phyloP scores from a whole-genome alignment of 331 rosid genomes.

The Quercus lobata region DNA sequence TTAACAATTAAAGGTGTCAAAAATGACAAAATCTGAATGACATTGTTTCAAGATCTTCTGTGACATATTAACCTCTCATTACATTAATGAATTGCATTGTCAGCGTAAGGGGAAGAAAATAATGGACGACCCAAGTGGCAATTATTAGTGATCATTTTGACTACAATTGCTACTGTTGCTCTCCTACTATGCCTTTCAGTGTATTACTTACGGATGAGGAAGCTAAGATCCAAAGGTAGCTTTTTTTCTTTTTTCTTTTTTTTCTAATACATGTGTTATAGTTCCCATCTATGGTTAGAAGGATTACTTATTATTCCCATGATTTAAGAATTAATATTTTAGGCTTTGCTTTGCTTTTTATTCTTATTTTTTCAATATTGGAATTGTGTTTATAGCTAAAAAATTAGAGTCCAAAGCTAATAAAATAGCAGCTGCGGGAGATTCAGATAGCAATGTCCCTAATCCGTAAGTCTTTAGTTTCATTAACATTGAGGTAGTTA shows the following conservation, averaged over 20 bases:
- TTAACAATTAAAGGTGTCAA: no score
- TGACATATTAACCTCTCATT: neutral
- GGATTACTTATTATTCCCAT: neutral
- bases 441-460: constrained; percentile 3
- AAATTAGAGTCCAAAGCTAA: neutral
- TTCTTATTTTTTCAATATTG: neutral
- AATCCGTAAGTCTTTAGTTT: constrained; percentile 21
- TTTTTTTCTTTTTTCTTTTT: no score
- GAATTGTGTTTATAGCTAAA: neutral
- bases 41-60: neutral
- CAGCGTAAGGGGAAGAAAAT: neutral
- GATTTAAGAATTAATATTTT: neutral
- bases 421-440: neutral
- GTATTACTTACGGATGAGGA: constrained; percentile 5
- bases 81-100: neutral
- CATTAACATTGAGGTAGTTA: constrained; percentile 21
- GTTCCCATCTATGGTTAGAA: neutral
- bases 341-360: neutral
- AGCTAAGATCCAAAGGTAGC: constrained; percentile 15
- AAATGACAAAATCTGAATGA: neutral
- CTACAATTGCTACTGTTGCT: neutral
- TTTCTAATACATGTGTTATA: no score
- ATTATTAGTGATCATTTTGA: constrained; percentile 7
- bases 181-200: neutral
- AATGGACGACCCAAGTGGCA: neutral